These are phyloP conservation scores for Rhododendron kiyosumense DNA, from an alignment of 148 eudicot genomes.

Conservation along the genomic window DNA sequence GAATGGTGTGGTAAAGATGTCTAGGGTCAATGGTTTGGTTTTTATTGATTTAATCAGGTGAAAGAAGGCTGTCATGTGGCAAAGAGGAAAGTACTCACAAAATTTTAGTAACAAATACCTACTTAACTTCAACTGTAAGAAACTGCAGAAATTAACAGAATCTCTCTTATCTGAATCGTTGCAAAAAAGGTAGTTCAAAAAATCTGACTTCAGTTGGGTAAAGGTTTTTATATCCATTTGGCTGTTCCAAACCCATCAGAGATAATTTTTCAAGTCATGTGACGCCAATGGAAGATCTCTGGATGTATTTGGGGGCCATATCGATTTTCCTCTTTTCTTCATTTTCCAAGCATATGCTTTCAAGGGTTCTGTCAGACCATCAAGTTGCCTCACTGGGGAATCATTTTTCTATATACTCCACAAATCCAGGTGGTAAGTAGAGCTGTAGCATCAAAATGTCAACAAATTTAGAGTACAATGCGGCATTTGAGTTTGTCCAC, in stretches of 20 bases:
- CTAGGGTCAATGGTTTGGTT: not conserved
- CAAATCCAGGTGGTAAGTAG: not conserved
- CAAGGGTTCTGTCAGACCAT: not conserved
- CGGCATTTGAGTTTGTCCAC: not conserved
- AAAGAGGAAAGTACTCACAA: not conserved
- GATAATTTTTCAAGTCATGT: not conserved
- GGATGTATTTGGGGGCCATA: not conserved
- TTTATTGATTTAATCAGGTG: not conserved
- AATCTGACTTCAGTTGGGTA: not conserved
- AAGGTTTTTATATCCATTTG: not conserved
- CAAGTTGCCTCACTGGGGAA: not conserved
- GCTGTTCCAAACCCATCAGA: not conserved
- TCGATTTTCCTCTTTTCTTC: not conserved
- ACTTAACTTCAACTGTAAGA: not conserved
- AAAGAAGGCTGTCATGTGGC: not conserved
- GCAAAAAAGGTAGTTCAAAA: not conserved
- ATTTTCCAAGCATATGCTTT: not conserved
- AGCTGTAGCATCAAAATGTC: not conserved
- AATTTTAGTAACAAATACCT: not conserved
- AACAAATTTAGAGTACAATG: not conserved
- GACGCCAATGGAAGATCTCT: not conserved
- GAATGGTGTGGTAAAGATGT: not conserved
- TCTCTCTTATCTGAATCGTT: not conserved
- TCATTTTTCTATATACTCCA: not conserved
- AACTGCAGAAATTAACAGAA: not conserved